Evolutionary conservation across 495 filamentous ascomycete species (phyloP).

Genomic region (Aspergillus sclerotiicarbonarius): DNA sequence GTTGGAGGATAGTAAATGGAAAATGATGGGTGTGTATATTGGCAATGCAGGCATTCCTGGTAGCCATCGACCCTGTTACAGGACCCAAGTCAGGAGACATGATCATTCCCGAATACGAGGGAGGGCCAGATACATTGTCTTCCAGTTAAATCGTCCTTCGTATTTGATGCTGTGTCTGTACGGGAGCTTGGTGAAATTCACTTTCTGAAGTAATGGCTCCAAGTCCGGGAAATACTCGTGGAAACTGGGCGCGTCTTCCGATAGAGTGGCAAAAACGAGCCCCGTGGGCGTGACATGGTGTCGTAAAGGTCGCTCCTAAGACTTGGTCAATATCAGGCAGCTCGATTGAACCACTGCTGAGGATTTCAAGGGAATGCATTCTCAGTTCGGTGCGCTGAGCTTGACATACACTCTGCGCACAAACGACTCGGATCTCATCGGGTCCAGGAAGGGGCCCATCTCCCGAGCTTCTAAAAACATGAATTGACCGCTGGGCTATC

Average conservation of each 20-base stretch:
- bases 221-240: conserved; percentile 56
- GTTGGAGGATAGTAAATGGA: conserved; percentile 57
- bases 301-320: conserved; percentile 30
- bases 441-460: conserved; percentile 28
- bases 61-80: conserved; percentile 55
- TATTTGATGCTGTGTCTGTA: conserved; percentile 57
- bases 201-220: conserved; percentile 47
- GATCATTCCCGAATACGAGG: background rate
- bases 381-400: background rate
- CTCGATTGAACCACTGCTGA: too few relatives aligned
- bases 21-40: conserved; percentile 63
- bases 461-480: conserved; percentile 40
- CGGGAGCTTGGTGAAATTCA: conserved; percentile 58
- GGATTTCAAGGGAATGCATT: background rate
- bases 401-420: conserved; percentile 32
- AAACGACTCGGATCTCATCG: conserved; percentile 43
- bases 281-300: conserved; percentile 54
- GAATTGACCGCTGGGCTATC: conserved; percentile 51
- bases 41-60: conserved; percentile 63
- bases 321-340: background rate
- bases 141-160: conserved; percentile 61
- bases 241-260: conserved; percentile 50
- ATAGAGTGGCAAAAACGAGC: conserved; percentile 53
- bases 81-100: background rate
- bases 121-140: conserved; percentile 51